Conservation (phyloP, 768 basidiomycete species). For the Amanita exitialis region DNA sequence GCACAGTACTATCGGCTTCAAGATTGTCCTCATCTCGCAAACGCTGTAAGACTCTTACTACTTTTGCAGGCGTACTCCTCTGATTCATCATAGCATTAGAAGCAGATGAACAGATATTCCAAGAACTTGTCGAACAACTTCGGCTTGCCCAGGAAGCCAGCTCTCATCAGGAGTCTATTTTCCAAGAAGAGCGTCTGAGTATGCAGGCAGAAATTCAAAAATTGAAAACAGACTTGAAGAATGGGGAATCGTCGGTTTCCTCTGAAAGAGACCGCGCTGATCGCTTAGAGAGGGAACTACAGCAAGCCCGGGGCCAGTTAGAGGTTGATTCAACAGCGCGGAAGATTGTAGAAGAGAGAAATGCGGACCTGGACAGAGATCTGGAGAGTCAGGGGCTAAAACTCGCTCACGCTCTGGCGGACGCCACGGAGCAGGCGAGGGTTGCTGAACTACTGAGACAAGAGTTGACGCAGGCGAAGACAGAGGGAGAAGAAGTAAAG, state of each 20-base stretch:
- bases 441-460: slow-evolving; percentile 48
- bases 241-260: slow-evolving; percentile 24
- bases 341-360: slow-evolving; percentile 55
- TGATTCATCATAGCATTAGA: slow-evolving; percentile 42
- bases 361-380: slow-evolving; percentile 43
- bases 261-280: slow-evolving; percentile 44
- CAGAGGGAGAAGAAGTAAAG: slow-evolving; percentile 62
- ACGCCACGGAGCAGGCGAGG: slow-evolving; percentile 59
- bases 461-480: slow-evolving; percentile 49
- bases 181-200: slow-evolving; percentile 47
- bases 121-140: slow-evolving; percentile 63
- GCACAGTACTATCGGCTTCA: slow-evolving; percentile 66
- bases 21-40: slow-evolving; percentile 58
- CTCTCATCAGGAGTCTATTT: slow-evolving; percentile 40
- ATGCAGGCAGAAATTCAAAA: slow-evolving; percentile 48
- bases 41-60: slow-evolving; percentile 43
- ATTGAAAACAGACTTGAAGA: slow-evolving; percentile 35
- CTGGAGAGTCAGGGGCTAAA: slow-evolving; percentile 45
- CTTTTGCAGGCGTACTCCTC: slow-evolving; percentile 2
- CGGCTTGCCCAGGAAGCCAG: slow-evolving; percentile 48
- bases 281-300: slow-evolving; percentile 53
- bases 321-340: slow-evolving; percentile 56
- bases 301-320: slow-evolving; percentile 48
- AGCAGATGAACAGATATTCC: slow-evolving; percentile 66
- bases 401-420: slow-evolving; percentile 47